Base-by-base conservation (phyloP, 805 yeast species). In the Candida adriatica region DNA sequence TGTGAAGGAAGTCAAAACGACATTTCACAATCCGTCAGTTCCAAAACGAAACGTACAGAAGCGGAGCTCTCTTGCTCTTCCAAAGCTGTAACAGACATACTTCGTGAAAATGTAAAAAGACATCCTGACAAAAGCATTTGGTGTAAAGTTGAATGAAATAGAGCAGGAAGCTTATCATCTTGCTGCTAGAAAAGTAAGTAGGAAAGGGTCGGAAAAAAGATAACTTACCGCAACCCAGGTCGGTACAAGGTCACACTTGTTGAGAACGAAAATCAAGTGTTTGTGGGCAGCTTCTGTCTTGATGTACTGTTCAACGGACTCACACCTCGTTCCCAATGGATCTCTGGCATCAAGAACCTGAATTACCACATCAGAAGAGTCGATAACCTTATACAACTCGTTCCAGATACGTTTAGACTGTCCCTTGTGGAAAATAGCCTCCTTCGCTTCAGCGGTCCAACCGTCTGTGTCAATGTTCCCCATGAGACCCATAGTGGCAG, bases 381-480 rank as follows among this genome's bases (percentile, higher is more conserved):
- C 98, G 47, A 90, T 87, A 30, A 90, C 98, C 56, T 90, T 90
- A 61, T 92, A 90, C 39, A 90, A 68, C 58, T 90, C 98, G 59
- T 92, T 92, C 98, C 98, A 90, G 47, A 90, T 90, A 66, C 98
- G 82, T 63, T 90, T 90, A 29, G 96, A 87, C 64, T 90, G 98
- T 49, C 98, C 98, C 58, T 90, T 90, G 55, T 81, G 78, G 69
- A 90, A 90, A 59, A 90, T 88, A 38, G 92, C 88, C 59, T 92
- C 98, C 55, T 85, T 87, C 24, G 96, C 95, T 49, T 85, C 92
- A 48, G 78, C 79, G 5, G 94, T 71, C 73, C 81, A 84, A 34
- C 85, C 95, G 45, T 86, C 94, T 30, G 78, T 75, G 34, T 55
- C 56, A 28, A 68, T 64, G 23, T 58, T 60, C 42, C 86, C 87